phyloP scores from a whole-genome alignment of 495 filamentous ascomycete species.

The Neurospora pannonica region DNA sequence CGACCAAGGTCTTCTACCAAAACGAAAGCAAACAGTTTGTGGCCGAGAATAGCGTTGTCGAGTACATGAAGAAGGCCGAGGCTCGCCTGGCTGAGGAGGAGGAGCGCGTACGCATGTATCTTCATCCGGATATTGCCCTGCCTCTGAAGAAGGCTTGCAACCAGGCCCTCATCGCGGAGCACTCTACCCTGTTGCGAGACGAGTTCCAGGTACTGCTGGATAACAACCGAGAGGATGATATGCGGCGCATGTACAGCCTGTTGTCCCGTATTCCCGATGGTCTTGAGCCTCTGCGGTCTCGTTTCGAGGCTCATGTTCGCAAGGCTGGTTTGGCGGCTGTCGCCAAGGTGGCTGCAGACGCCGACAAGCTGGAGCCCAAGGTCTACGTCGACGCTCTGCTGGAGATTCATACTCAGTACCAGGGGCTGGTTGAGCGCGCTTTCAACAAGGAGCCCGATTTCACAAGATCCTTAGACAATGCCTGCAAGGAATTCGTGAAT shows the following conservation, averaged over 20 bases:
- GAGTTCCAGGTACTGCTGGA: slow-evolving; percentile 96
- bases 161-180: slow-evolving; percentile 77
- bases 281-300: slow-evolving; percentile 75
- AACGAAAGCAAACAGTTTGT: slow-evolving; percentile 90
- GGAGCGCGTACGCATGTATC: slow-evolving; percentile 82
- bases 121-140: slow-evolving; percentile 78
- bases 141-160: slow-evolving; percentile 82
- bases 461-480: slow-evolving; percentile 91
- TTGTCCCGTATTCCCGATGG: slow-evolving; percentile 87
- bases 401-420: slow-evolving; percentile 88
- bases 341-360: slow-evolving; percentile 81
- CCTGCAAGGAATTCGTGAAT: slow-evolving; percentile 96
- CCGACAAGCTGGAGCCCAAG: slow-evolving; percentile 89
- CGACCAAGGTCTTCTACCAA: slow-evolving; percentile 78
- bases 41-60: slow-evolving; percentile 92
- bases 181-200: slow-evolving; percentile 74
- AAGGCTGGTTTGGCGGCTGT: slow-evolving; percentile 81
- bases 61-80: slow-evolving; percentile 99
- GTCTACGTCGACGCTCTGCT: slow-evolving; percentile 91
- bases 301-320: slow-evolving; percentile 88
- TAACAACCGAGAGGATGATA: slow-evolving; percentile 87
- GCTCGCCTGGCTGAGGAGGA: slow-evolving; percentile 87
- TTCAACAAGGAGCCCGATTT: slow-evolving; percentile 97
- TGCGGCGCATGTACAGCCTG: slow-evolving; percentile 92
- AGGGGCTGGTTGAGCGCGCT: slow-evolving; percentile 79